phyloP scores from a whole-genome alignment of 208 protist genomes.

The Trypanosoma cruzi region DNA sequence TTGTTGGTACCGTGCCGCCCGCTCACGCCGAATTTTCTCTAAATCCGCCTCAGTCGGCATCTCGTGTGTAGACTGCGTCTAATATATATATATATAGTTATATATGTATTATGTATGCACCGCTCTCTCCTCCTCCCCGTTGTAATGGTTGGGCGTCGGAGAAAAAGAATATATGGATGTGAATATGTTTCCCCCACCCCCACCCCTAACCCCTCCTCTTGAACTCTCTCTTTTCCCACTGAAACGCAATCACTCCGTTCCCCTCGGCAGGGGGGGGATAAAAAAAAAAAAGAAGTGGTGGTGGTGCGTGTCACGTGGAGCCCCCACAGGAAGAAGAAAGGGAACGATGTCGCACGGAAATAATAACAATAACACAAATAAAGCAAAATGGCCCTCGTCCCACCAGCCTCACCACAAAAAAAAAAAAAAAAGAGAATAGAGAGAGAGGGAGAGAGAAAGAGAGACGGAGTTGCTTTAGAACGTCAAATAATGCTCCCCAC shows the following conservation, averaged over 20 bases:
- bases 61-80: too few relatives aligned
- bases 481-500: slow-evolving; percentile 67
- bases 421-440: background rate
- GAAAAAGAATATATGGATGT: too few relatives aligned
- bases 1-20: slow-evolving; percentile 32
- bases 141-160: too few relatives aligned
- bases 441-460: too few relatives aligned
- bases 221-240: too few relatives aligned
- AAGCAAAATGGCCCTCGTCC: background rate
- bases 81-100: slow-evolving; percentile 17
- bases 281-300: too few relatives aligned
- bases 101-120: slow-evolving; percentile 3
- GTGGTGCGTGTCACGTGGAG: too few relatives aligned
- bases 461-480: slow-evolving; percentile 37
- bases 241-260: too few relatives aligned
- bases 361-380: background rate
- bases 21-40: slow-evolving; percentile 37
- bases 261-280: too few relatives aligned
- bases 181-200: background rate
- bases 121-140: background rate
- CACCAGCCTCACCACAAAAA: background rate
- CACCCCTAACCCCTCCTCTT: background rate
- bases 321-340: background rate
- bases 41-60: slow-evolving; percentile 29
- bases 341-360: background rate